Base-by-base conservation (phyloP, 176 grass and related monocot species). In the Lolium perenne region DNA sequence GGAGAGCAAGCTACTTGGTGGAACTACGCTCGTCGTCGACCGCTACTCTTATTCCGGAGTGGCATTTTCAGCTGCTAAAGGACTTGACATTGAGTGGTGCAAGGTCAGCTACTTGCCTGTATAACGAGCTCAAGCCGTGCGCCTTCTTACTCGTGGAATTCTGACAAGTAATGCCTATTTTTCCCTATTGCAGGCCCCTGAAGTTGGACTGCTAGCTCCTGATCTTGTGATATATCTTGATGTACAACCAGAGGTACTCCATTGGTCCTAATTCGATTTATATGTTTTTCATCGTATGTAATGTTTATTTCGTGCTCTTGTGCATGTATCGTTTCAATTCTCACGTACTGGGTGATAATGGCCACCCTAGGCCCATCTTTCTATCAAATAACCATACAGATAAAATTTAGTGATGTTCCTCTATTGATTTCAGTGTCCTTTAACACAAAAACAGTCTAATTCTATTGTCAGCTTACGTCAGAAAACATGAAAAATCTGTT, bases 171-270 rank as follows among this genome's bases (percentile, higher is more conserved):
- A 43, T 10, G 26, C 22, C 23, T 35, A 60, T 35, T 35, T 35
- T 35, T 22, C 22, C 17, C 6, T 85, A 1, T 59, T 88, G 48
- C 79, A 98, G 97, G 90, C 94, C 86, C 94, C 94, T 49, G 96
- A 98, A 78, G 88, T 82, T 83, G 91, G 93, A 63, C 79, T 98
- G 76, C 46, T 95, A 92, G 93, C 93, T 81, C 93, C 96, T 66
- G 96, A 98, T 89, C 84, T 98, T 81, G 96, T 95, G 46, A 53
- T 98, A 84, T 98, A 89, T 88, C 84, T 98, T 73, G 94, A 98
- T 88, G 86, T 98, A 80, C 90, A 93, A 43, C 91, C 97, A 84
- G 92, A 98, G 97, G 94, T 98, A 92, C n/a, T 32, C 10, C 77
- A 22, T 88, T 51, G 18, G 18, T 74, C 48, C 74, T 13, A 51